A percentile compares a stretch with the other conserved stretches of the same genome.
Conservation (phyloP, 345 rosid species). For the Boechera divaricarpa region DNA sequence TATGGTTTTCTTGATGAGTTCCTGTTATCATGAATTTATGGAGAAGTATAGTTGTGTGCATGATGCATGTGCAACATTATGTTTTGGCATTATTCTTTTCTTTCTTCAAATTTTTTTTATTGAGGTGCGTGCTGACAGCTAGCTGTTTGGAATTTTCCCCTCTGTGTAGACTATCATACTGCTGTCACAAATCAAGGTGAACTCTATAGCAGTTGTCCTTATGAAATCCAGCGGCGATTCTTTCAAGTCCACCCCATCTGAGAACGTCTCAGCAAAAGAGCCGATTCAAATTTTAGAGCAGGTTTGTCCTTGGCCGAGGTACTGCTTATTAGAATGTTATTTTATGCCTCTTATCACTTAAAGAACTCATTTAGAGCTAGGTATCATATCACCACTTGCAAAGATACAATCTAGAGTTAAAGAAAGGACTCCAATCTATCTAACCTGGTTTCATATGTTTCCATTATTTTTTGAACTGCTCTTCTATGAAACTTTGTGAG, state of each 20-base stretch:
- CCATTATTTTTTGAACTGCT: background rate
- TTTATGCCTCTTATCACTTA: constrained; percentile 2
- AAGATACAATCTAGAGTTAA: constrained; percentile 7
- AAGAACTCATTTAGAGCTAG: constrained; percentile 21
- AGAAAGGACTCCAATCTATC: constrained; percentile 4
- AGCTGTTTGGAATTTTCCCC: constrained; percentile 35
- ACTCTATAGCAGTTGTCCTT: constrained; percentile 73
- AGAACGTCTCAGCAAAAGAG: constrained; percentile 43
- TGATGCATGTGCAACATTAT: constrained; percentile 5
- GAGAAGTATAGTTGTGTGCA: background rate
- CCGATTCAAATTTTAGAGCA: constrained; percentile 67
- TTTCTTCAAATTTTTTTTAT: constrained; percentile 15
- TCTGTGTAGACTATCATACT: constrained; percentile 64
- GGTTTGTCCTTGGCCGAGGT: constrained; percentile 56
- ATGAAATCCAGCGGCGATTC: constrained; percentile 60
- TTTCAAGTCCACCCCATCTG: constrained; percentile 46
- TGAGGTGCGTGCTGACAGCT: constrained; percentile 8
- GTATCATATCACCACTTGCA: constrained; percentile 4
- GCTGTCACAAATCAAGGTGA: constrained; percentile 78
- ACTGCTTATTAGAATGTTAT: constrained; percentile 33
- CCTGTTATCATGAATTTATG: background rate
- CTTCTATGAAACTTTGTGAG: background rate
- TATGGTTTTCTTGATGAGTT: constrained; percentile 4
- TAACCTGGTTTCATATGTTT: constrained; percentile 12
- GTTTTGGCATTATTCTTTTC: background rate